phyloP scores from a whole-genome alignment of 257 asterid genomes.

The Plectranthus barbatus region DNA sequence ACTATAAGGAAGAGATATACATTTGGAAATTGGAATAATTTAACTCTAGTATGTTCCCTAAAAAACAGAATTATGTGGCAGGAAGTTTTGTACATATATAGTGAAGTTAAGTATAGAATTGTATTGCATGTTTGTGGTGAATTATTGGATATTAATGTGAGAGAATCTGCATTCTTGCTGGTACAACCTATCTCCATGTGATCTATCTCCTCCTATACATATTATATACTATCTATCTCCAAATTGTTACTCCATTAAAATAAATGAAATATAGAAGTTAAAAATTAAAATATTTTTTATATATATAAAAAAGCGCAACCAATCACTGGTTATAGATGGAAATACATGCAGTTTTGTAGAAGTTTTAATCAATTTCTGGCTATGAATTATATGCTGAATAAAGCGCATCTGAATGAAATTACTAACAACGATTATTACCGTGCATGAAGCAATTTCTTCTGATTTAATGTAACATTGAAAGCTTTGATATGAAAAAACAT shows the following conservation, averaged over 20 bases:
- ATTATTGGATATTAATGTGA: background rate
- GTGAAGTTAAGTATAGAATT: background rate
- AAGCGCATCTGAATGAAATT: too few relatives aligned
- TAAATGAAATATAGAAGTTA: too few relatives aligned
- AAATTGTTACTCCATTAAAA: background rate
- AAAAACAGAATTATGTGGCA: background rate
- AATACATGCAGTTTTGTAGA: too few relatives aligned
- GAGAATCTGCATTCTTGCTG: slow-evolving; percentile 8
- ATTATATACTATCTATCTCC: background rate
- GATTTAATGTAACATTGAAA: background rate
- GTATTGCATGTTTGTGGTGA: background rate
- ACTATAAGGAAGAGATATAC: too few relatives aligned
- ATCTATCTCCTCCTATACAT: background rate
- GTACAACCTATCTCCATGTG: slow-evolving; percentile 5
- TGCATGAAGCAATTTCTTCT: too few relatives aligned
- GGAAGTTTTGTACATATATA: background rate
- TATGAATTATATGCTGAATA: too few relatives aligned
- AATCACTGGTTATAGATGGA: too few relatives aligned
- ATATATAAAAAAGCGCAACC: too few relatives aligned
- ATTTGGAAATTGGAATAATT: background rate
- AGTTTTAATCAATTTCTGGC: too few relatives aligned
- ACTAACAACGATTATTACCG: too few relatives aligned
- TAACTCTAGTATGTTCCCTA: background rate
- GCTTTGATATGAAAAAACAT: background rate
- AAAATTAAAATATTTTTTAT: too few relatives aligned